Conservation (phyloP, 495 filamentous ascomycete genomes). For the Penicillium salamii region DNA sequence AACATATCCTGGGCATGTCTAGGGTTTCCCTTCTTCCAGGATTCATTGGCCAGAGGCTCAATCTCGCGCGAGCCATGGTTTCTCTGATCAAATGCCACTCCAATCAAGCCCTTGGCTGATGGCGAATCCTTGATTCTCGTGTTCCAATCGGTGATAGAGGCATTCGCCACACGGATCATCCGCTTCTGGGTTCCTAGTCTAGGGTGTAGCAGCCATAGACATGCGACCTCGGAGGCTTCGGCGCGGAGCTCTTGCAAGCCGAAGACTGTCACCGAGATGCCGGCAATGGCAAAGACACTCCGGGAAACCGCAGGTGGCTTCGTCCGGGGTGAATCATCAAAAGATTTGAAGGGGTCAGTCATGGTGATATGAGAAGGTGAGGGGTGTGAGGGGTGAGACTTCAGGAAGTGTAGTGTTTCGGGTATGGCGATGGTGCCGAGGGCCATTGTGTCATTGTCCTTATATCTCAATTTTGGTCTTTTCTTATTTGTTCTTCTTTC, state of each 20-base stretch:
- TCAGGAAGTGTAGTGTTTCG: not conserved
- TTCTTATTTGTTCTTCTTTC: too few relatives aligned
- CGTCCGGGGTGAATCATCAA: constrained; percentile 22
- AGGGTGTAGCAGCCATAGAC: constrained; percentile 85
- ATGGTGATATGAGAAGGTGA: constrained; percentile 14
- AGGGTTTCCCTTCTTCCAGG: constrained; percentile 77
- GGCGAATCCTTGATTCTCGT: constrained; percentile 21
- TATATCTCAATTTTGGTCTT: too few relatives aligned
- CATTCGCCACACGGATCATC: constrained; percentile 62
- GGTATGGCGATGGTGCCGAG: not conserved
- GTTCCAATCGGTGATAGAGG: constrained; percentile 60
- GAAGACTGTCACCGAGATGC: constrained; percentile 73
- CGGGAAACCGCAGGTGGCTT: constrained; percentile 52
- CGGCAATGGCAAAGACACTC: constrained; percentile 63
- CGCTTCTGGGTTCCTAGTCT: constrained; percentile 63
- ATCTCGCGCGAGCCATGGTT: constrained; percentile 81
- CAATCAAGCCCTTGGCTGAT: constrained; percentile 59
- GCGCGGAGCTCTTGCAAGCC: constrained; percentile 70
- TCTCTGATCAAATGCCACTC: constrained; percentile 80
- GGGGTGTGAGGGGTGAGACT: not conserved
- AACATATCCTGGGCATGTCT: constrained; percentile 91
- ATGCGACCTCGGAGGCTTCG: constrained; percentile 53
- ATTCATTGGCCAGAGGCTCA: constrained; percentile 56
- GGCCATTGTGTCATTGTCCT: too few relatives aligned
- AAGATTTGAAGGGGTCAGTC: constrained; percentile 37